Conservation (phyloP, 2,329 filamentous ascomycete genomes). For the Albifimbria verrucaria region DNA sequence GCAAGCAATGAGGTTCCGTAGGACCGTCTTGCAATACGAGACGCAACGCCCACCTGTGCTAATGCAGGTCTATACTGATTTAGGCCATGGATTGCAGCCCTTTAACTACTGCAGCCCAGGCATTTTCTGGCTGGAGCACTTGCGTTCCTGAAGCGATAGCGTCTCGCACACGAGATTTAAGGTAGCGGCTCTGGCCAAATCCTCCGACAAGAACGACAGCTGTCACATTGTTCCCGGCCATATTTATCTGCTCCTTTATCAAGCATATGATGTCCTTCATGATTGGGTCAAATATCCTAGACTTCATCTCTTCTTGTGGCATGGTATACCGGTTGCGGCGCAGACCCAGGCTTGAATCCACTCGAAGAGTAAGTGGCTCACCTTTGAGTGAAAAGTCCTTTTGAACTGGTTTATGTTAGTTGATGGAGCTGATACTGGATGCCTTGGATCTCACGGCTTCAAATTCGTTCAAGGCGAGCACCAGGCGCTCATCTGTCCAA, state of each 20-base stretch:
- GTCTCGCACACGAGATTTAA: constrained; percentile 37
- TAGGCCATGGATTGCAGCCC: constrained; percentile 45
- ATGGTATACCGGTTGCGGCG: constrained; percentile 27
- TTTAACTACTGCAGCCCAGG: constrained; percentile 48
- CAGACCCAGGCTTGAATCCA: constrained; percentile 29
- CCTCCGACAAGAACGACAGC: constrained; percentile 47
- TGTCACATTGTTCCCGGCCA: constrained; percentile 30
- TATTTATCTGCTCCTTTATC: constrained; percentile 36
- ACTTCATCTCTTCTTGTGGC: constrained; percentile 62
- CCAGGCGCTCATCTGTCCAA: constrained; percentile 38
- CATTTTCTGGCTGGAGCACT: constrained; percentile 45
- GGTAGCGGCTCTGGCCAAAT: constrained; percentile 43
- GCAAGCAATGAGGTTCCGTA: constrained; percentile 33
- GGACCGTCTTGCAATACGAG: constrained; percentile 32
- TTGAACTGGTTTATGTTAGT: constrained; percentile 27
- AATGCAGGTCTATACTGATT: constrained; percentile 24
- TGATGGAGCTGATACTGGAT: constrained; percentile 30
- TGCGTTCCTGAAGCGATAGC: constrained; percentile 31
- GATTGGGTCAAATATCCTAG: constrained; percentile 41
- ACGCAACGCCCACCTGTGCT: constrained; percentile 27
- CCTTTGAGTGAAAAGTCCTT: constrained; percentile 32
- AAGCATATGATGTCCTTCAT: constrained; percentile 40
- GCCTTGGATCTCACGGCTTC: constrained; percentile 33
- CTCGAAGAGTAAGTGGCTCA: constrained; percentile 31
- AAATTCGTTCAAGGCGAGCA: constrained; percentile 39